Evolutionary conservation across 2,329 filamentous ascomycete species (phyloP).

Genomic region (Hyphodiscus sp.): DNA sequence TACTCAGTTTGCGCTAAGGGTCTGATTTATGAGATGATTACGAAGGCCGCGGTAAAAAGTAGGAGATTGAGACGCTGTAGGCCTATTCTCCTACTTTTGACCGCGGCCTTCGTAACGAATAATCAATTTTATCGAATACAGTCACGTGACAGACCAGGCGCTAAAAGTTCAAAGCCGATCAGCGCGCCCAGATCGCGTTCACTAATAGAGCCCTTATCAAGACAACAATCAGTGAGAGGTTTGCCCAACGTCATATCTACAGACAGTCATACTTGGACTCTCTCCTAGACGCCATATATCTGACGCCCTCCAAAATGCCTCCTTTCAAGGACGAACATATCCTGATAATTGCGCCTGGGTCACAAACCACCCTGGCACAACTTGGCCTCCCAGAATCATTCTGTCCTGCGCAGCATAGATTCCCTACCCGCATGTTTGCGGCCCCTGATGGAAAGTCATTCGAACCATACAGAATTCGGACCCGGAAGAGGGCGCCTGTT

Average conservation of each 20-base stretch:
- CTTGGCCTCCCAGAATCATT: slow-evolving; percentile 38
- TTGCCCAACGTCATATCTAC: background rate
- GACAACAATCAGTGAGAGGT: background rate
- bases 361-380: slow-evolving; percentile 30
- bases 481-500: slow-evolving; percentile 43
- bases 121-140: too few relatives aligned
- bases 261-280: background rate
- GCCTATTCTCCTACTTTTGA: too few relatives aligned
- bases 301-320: slow-evolving; percentile 19
- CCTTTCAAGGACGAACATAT: slow-evolving; percentile 29
- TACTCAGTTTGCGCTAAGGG: too few relatives aligned
- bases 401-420: slow-evolving; percentile 78
- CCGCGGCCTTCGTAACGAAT: too few relatives aligned
- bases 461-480: slow-evolving; percentile 75
- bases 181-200: background rate
- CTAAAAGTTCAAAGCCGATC: background rate
- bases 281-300: background rate
- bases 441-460: slow-evolving; percentile 70
- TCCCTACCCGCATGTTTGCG: slow-evolving; percentile 90
- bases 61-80: too few relatives aligned
- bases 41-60: too few relatives aligned
- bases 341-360: slow-evolving; percentile 39
- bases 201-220: background rate
- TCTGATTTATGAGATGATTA: too few relatives aligned
- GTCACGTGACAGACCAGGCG: too few relatives aligned